Percentiles rank a stretch among this genome's conserved stretches.
phyloP scores from a whole-genome alignment of 495 filamentous ascomycete genomes.

The Penicillium pulvis region DNA sequence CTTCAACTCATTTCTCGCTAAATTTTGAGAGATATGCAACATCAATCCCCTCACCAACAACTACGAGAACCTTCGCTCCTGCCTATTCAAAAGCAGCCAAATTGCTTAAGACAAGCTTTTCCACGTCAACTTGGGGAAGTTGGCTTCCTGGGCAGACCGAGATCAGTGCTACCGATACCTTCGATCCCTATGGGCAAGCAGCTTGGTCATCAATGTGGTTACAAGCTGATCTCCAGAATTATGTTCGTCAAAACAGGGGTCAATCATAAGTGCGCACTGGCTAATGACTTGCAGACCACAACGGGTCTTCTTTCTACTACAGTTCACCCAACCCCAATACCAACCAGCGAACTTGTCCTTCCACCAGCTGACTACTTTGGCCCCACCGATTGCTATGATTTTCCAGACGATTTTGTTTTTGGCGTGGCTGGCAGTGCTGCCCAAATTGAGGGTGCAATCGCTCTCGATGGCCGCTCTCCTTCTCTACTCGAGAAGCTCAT shows the following conservation, averaged over 20 bases:
- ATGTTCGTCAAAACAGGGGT: slow-evolving; percentile 15
- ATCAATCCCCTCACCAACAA: slow-evolving; percentile 29
- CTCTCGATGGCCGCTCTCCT: slow-evolving; percentile 45
- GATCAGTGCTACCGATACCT: slow-evolving; percentile 31
- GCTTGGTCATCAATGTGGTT: slow-evolving; percentile 40
- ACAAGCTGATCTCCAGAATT: slow-evolving; percentile 29
- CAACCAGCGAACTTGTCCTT: slow-evolving; percentile 36
- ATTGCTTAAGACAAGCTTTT: slow-evolving; percentile 20
- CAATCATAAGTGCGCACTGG: background rate
- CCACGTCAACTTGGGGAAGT: slow-evolving; percentile 34
- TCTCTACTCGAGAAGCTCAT: slow-evolving; percentile 39
- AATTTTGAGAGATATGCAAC: slow-evolving; percentile 23
- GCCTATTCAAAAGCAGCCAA: slow-evolving; percentile 22
- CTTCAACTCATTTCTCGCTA: slow-evolving; percentile 4
- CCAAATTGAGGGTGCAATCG: slow-evolving; percentile 52
- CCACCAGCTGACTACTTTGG: slow-evolving; percentile 36
- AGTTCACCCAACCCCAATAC: slow-evolving; percentile 36
- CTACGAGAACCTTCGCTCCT: slow-evolving; percentile 25
- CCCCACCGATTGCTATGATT: slow-evolving; percentile 30
- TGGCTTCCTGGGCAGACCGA: slow-evolving; percentile 30
- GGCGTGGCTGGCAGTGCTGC: slow-evolving; percentile 53
- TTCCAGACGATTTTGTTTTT: slow-evolving; percentile 52
- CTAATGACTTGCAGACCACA: slow-evolving; percentile 18
- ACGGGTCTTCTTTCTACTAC: slow-evolving; percentile 36
- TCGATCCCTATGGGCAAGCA: slow-evolving; percentile 36